Base-by-base conservation (phyloP, 2,329 filamentous ascomycete species). In the Botrytis cinerea region DNA sequence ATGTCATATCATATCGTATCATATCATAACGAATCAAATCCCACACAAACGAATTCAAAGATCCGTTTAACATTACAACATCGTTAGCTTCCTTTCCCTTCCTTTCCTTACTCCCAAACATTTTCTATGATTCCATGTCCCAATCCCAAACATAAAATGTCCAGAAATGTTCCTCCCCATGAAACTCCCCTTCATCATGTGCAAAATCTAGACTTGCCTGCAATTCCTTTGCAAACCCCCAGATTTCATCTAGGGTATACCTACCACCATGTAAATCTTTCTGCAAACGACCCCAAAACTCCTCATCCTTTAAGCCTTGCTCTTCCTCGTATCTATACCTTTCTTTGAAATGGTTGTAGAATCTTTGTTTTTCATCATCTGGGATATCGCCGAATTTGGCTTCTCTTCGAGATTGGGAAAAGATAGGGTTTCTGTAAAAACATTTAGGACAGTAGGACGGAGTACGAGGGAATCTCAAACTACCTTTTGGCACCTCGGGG, bases 241-340 rank as follows among this genome's bases (percentile, higher is more conserved):
- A 79, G 4, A 81, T 75, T 7, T 80, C 79, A 28, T 80, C 80
- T 51, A 80, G 73, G 12, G 46, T 68, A 18, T 57, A 68, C 35
- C 48, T 40, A 54, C 75, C 78, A 35, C 76, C 73, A 20, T 48
- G n/a, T 38, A 71, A 38, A n/a, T 63, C 28, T 46, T 9, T 35
- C 38, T 63, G 54, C 22, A 71, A 18, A 35, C 54, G 57, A 35
- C 45, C 76, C 64, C 64, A 68, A n/a, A 57, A 68, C 0, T 68
- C 46, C 28, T 40, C 16, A 68, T 68, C 46, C 5, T 28, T 35
- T 7, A 68, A 43, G 35, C 46, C 46, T 22, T 22, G 32, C 35
- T 54, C 25, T 35, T 68, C 16, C 8, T 68, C 32, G n/a, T 54
- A 28, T 22, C 18, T 40, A 4, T 54, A 54, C 35, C 22, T 68